Base-by-base conservation (phyloP, 192 early-diverging fungal species). In the Polychytrium aggregatum region DNA sequence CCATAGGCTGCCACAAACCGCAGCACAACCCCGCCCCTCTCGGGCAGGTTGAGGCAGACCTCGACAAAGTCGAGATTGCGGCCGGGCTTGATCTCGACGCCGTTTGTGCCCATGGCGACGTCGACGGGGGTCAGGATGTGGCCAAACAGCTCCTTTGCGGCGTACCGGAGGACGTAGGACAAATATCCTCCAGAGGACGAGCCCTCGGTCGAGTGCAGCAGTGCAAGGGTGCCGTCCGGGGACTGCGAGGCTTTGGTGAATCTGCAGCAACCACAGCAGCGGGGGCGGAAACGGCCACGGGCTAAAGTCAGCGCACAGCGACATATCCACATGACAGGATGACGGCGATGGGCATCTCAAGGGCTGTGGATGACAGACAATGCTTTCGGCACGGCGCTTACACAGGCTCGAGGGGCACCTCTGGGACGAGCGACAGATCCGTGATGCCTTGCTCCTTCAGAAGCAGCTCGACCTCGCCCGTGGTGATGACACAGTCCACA, bases 401-500 rank as follows among this genome's bases (percentile, higher is more conserved):
- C 9, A n/a, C 30, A 40, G 34, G 21, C 7, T n/a, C n/a, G n/a
- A n/a, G 14, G 21, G 1, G 48, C 21, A 54, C 8, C 43, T 2
- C 18, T 21, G 3, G 35, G 44, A 54, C 38, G 55, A 18, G 45
- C 44, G 31, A 43, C 60, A 22, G 58, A 35, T 21, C 22, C 35
- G n/a, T n/a, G n/a, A n/a, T n/a, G n/a, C n/a, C n/a, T n/a, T 76
- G 70, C 52, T 98, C 86, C 0, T 36, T 20, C 50, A 98, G 71
- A 79, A 97, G 79, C 47, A 79, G 75, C 45, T 92, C 92, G 28
- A 97, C 71, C 66, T 98, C 93, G 16, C 85, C 84, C 0, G 96
- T 90, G 0, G 96, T 88, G 20, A 98, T 78, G 8, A 98, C 96
- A 56, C 88, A 92, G 60, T 98, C 96, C 1, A 97, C 90, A 55